phyloP scores from a whole-genome alignment of 2,329 filamentous ascomycete species.

The Tolypocladium amazonense region DNA sequence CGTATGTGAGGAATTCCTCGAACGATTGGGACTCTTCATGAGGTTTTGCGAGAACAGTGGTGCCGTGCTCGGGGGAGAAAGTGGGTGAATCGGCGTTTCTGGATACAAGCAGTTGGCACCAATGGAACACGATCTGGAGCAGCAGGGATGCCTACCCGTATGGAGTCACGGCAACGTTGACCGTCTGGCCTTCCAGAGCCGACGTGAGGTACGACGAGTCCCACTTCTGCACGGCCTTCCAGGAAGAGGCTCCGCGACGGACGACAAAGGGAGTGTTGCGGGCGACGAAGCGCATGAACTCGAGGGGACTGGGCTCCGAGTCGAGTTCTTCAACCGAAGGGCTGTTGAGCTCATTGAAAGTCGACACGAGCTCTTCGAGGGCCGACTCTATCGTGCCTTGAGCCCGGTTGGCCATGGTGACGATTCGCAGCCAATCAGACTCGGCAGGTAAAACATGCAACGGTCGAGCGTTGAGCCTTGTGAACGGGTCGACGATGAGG shows the following conservation, averaged over 20 bases:
- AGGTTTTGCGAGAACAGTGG: constrained; percentile 57
- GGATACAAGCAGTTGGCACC: neutral
- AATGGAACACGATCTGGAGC: too few species aligned
- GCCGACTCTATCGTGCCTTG: constrained; percentile 6
- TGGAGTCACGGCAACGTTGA: constrained; percentile 74
- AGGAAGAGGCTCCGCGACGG: constrained; percentile 48
- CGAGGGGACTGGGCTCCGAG: constrained; percentile 59
- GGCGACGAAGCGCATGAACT: constrained; percentile 70
- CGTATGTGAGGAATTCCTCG: constrained; percentile 46
- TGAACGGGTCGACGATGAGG: neutral
- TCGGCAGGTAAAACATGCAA: neutral
- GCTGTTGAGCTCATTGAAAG: constrained; percentile 66
- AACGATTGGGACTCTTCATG: constrained; percentile 57
- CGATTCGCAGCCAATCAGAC: neutral
- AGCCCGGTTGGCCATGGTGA: neutral
- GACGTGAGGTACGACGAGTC: constrained; percentile 45
- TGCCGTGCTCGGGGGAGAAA: constrained; percentile 10
- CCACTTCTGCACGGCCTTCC: constrained; percentile 56
- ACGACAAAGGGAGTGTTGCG: constrained; percentile 67
- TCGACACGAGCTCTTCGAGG: constrained; percentile 44
- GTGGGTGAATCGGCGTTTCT: constrained; percentile 29
- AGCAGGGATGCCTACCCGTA: constrained; percentile 43
- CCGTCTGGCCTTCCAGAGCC: constrained; percentile 41
- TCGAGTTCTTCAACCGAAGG: constrained; percentile 47
- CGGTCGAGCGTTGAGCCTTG: neutral